Base-by-base conservation (phyloP, 2,329 filamentous ascomycete genomes). In the Coniella vitis region DNA sequence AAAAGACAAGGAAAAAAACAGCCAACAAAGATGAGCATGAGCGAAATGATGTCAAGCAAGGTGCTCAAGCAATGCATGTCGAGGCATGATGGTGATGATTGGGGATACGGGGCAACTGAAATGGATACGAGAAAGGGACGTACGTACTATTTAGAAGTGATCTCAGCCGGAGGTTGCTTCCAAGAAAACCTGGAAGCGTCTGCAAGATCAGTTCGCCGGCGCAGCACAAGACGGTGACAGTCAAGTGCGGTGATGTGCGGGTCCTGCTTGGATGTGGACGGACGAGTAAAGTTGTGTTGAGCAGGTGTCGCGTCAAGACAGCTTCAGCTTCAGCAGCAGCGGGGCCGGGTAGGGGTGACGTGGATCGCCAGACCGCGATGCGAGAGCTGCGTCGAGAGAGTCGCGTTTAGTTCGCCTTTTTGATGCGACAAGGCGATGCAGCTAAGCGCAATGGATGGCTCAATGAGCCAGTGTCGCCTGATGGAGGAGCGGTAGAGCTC, bases 111-210 rank as follows among this genome's bases (percentile, higher is more conserved):
- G 13, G 4, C 7, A 13, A 35, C 17, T 12, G 38, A 41, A 31
- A 42, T 39, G 45, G 40, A 32, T 40, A 48, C 41, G 38, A 47
- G 31, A 16, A 25, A 25, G 34, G 39, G 12, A 38, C 20, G 22
- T 7, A 53, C 52, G 21, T 48, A 52, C 52, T 22, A 29, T 48
- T 48, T 48, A 55, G 55, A 56, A 56, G 55, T 55, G 55, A 55
- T 54, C 53, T 54, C 48, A 54, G 53, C 53, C 47, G 39, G 53
- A 42, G 21, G 37, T 31, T 41, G 50, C 48, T 51, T 49, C 47
- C 38, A 47, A 45, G 13, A 3, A 14, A 37, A 34, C 45, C 36
- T 52, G 49, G 51, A 55, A 51, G 51, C 46, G 45, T 54, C 52
- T 48, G 49, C 52, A 35, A 38, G 29, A 22, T 38, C 37, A 49